phyloP scores from a whole-genome alignment of 1,284 basidiomycete species.

The Leccinum fuscescens region DNA sequence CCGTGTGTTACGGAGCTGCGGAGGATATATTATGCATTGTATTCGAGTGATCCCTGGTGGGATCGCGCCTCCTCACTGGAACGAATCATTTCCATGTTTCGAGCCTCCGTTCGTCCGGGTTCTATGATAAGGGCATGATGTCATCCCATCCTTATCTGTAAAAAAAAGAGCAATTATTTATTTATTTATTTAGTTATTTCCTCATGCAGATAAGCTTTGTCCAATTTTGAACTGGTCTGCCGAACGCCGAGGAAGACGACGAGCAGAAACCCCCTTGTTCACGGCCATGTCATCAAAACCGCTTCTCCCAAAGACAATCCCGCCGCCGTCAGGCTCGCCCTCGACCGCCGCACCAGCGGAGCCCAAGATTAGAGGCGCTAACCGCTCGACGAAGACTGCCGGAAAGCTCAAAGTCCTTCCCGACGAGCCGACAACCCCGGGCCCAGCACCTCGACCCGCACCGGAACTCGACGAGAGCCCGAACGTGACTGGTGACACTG shows the following conservation, averaged over 20 bases:
- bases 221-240: conserved; percentile 20
- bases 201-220: background rate
- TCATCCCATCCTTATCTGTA: conserved; percentile 10
- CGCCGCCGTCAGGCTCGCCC: conserved; percentile 12
- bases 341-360: conserved; percentile 25
- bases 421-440: conserved; percentile 83
- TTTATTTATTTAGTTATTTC: conserved; percentile 13
- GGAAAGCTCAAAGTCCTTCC: conserved; percentile 92
- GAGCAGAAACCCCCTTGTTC: conserved; percentile 3
- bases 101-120: background rate
- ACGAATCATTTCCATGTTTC: background rate
- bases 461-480: conserved; percentile 45
- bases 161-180: background rate
- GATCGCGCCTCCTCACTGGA: background rate
- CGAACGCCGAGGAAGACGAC: conserved; percentile 15
- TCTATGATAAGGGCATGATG: conserved; percentile 12
- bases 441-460: conserved; percentile 53
- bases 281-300: conserved; percentile 31
- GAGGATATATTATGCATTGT: background rate
- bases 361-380: conserved; percentile 65
- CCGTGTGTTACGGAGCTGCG: conserved; percentile 2
- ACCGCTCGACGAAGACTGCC: conserved; percentile 83
- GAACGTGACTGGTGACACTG: conserved; percentile 61
- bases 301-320: conserved; percentile 31
- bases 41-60: background rate